These are phyloP conservation scores for Neurospora sublineolata DNA, from an alignment of 495 filamentous ascomycete genomes.

Conservation along the genomic window DNA sequence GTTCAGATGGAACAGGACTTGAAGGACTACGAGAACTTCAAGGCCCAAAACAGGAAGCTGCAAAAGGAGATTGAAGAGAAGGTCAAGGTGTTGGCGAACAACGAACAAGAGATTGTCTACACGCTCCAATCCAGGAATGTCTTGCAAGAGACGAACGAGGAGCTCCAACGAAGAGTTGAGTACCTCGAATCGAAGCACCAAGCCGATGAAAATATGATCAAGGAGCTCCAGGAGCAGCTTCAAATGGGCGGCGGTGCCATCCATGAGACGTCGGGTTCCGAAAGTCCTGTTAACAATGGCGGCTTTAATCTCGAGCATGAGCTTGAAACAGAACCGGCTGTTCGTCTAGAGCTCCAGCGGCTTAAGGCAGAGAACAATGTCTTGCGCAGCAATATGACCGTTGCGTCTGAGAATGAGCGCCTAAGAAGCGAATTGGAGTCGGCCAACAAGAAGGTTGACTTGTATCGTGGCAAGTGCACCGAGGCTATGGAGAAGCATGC, in stretches of 20 bases:
- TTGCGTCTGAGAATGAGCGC: slow-evolving; percentile 36
- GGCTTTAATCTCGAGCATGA: slow-evolving; percentile 33
- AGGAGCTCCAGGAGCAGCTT: slow-evolving; percentile 36
- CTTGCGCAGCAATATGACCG: slow-evolving; percentile 36
- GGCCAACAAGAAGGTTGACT: slow-evolving; percentile 23
- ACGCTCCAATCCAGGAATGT: slow-evolving; percentile 24
- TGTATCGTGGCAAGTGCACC: slow-evolving; percentile 33
- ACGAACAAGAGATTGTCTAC: slow-evolving; percentile 33
- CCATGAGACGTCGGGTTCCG: slow-evolving; percentile 7
- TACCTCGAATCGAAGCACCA: slow-evolving; percentile 23
- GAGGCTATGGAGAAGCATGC: slow-evolving; percentile 39
- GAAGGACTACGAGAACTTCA: slow-evolving; percentile 47
- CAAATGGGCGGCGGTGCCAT: slow-evolving; percentile 21
- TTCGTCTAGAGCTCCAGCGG: slow-evolving; percentile 35
- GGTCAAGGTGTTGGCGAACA: slow-evolving; percentile 21
- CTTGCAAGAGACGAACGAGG: slow-evolving; percentile 21
- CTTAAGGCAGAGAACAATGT: slow-evolving; percentile 44
- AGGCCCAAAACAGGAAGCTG: slow-evolving; percentile 44
- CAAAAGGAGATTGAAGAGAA: slow-evolving; percentile 32
- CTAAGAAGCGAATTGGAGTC: slow-evolving; percentile 39
- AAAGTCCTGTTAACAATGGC: slow-evolving; percentile 12
- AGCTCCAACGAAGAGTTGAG: slow-evolving; percentile 22
- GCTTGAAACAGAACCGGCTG: slow-evolving; percentile 23
- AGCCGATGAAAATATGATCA: slow-evolving; percentile 30
- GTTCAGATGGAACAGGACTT: slow-evolving; percentile 56